These are phyloP conservation scores for Tetrahymena borealis DNA, from an alignment of 73 alveolate species.

Conservation along the genomic window DNA sequence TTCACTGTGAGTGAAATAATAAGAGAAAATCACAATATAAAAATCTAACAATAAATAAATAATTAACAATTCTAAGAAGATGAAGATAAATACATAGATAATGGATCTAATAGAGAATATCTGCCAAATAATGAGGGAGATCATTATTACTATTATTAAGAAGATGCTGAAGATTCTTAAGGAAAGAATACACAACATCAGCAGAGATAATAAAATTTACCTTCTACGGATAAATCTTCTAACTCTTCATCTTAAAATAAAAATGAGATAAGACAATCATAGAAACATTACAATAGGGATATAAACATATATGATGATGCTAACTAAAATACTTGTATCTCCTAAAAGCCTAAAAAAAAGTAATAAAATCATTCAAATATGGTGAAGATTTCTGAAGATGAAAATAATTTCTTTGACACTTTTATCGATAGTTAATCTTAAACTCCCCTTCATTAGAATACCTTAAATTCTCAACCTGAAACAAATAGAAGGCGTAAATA, in stretches of 20 bases:
- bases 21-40: background rate
- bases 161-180: background rate
- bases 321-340: background rate
- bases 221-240: background rate
- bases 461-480: background rate
- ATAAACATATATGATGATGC: background rate
- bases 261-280: background rate
- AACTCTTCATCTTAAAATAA: background rate
- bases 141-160: background rate
- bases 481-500: background rate
- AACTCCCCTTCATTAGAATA: background rate
- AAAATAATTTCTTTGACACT: background rate
- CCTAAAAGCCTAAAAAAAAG: background rate
- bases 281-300: background rate
- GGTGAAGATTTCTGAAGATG: background rate
- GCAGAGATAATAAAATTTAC: background rate
- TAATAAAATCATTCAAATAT: background rate
- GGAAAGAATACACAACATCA: background rate
- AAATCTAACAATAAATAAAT: background rate
- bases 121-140: background rate
- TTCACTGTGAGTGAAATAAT: background rate
- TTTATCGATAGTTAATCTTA: background rate
- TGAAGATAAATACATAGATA: background rate
- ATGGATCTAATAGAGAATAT: background rate
- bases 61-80: too few species aligned